phyloP scores from a whole-genome alignment of 148 eudicot species.

The Fagopyrum tataricum region DNA sequence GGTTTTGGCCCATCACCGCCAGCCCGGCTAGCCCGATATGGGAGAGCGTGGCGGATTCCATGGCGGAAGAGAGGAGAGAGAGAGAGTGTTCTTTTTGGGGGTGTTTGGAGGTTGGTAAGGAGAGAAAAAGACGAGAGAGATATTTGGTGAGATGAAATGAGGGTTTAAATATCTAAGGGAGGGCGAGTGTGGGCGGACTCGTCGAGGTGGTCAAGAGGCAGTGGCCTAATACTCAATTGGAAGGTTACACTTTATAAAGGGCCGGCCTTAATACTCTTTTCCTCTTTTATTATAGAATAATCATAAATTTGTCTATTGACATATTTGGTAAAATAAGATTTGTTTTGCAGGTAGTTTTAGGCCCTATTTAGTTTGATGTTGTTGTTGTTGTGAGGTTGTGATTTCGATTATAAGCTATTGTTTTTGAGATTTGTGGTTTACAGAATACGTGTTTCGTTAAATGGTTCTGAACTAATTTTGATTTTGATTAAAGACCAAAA shows the following conservation, averaged over 20 bases:
- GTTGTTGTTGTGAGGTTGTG: too few relatives aligned
- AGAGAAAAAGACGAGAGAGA: background rate
- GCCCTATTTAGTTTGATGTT: too few relatives aligned
- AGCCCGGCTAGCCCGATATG: conserved; percentile 75
- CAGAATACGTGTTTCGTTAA: too few relatives aligned
- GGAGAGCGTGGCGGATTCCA: conserved; percentile 31
- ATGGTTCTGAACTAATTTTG: too few relatives aligned
- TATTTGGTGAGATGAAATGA: conserved; percentile 5
- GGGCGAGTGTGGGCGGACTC: conserved; percentile 33
- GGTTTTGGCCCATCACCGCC: conserved; percentile 91
- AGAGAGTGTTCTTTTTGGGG: background rate
- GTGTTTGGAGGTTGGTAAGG: background rate
- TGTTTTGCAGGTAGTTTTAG: too few relatives aligned
- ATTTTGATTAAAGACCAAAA: too few relatives aligned
- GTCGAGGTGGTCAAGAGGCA: conserved; percentile 56
- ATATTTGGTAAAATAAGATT: too few relatives aligned
- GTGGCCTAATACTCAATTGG: conserved; percentile 6
- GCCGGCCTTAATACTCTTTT: background rate
- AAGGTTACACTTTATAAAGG: conserved; percentile 1
- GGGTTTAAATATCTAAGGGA: background rate
- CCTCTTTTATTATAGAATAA: too few relatives aligned
- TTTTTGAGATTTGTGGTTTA: too few relatives aligned
- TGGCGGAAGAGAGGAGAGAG: conserved; percentile 17
- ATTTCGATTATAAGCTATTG: too few relatives aligned
- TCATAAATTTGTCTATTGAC: too few relatives aligned